phyloP scores from a whole-genome alignment of 257 asterid species.

The Avicennia marina region DNA sequence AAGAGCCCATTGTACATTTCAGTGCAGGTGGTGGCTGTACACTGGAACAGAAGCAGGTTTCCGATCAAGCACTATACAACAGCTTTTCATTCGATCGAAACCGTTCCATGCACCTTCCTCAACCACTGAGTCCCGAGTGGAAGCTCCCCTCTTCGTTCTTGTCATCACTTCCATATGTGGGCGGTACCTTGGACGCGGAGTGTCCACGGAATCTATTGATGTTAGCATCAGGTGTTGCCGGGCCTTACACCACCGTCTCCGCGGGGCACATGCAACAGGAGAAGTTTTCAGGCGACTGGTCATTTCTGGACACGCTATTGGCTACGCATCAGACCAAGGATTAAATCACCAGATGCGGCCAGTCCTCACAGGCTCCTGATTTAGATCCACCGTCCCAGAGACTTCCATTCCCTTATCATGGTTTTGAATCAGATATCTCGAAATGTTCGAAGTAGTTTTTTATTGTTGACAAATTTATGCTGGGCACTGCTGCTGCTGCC shows the following conservation, averaged over 20 bases:
- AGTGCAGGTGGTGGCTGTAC: conserved; percentile 12
- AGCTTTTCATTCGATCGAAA: conserved; percentile 20
- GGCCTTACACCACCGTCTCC: conserved; percentile 11
- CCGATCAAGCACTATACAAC: conserved; percentile 16
- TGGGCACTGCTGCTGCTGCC: too few relatives aligned
- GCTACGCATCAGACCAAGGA: conserved; percentile 46
- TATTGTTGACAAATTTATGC: conserved; percentile 17
- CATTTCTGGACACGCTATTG: conserved; percentile 64
- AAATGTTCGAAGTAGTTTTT: conserved; percentile 23
- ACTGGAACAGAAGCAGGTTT: conserved; percentile 27
- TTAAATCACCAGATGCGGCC: conserved; percentile 30
- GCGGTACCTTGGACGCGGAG: conserved; percentile 18
- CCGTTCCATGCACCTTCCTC: conserved; percentile 53
- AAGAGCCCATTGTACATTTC: conserved; percentile 23
- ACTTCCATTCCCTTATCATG: conserved; percentile 27
- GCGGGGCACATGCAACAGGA: conserved; percentile 26
- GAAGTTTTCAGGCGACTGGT: conserved; percentile 59
- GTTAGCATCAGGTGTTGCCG: conserved; percentile 34
- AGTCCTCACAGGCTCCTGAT: conserved; percentile 30
- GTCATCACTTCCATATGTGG: conserved; percentile 26
- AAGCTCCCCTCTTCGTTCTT: conserved; percentile 26
- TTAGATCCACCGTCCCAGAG: conserved; percentile 30
- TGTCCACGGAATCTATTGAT: conserved; percentile 42
- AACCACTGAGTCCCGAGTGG: conserved; percentile 46
- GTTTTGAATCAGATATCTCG: conserved; percentile 27